These are phyloP conservation scores for Trametes punicea DNA, from an alignment of 768 basidiomycete species.

Conservation along the genomic window DNA sequence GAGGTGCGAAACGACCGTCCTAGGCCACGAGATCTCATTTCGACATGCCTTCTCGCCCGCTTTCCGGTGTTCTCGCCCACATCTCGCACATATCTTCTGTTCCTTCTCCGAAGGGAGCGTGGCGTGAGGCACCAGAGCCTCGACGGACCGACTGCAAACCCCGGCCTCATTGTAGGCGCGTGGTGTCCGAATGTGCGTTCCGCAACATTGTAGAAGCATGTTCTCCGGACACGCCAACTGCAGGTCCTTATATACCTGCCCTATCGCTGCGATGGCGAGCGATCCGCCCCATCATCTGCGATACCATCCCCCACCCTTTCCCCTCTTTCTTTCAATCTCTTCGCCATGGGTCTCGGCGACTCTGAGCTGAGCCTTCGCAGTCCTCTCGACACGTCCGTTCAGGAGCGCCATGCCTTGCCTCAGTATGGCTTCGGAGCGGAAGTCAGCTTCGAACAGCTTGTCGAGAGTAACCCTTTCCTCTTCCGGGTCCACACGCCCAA, in stretches of 20 bases:
- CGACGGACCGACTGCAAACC: constrained; percentile 14
- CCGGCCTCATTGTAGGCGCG: constrained; percentile 19
- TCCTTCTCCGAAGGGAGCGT: neutral
- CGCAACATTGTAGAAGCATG: constrained; percentile 19
- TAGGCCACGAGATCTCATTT: constrained; percentile 5
- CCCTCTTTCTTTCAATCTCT: neutral
- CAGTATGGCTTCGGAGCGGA: constrained; percentile 72
- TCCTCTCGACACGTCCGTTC: constrained; percentile 9
- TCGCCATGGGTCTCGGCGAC: constrained; percentile 14
- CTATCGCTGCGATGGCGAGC: constrained; percentile 12
- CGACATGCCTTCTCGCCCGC: constrained; percentile 8
- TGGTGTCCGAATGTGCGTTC: constrained; percentile 4
- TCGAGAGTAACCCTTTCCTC: constrained; percentile 66
- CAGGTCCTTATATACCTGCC: constrained; percentile 1
- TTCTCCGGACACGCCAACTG: neutral
- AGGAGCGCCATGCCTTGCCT: constrained; percentile 41
- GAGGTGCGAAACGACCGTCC: neutral
- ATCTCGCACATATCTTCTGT: constrained; percentile 3
- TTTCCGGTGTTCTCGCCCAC: neutral
- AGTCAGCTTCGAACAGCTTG: constrained; percentile 56
- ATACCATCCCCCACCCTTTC: constrained; percentile 7
- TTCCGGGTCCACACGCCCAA: constrained; percentile 81
- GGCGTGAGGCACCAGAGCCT: constrained; percentile 12
- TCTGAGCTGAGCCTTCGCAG: constrained; percentile 1
- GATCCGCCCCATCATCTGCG: constrained; percentile 20